Conservation (phyloP, 305 asterid genomes). For the Fraxinus velutina region DNA sequence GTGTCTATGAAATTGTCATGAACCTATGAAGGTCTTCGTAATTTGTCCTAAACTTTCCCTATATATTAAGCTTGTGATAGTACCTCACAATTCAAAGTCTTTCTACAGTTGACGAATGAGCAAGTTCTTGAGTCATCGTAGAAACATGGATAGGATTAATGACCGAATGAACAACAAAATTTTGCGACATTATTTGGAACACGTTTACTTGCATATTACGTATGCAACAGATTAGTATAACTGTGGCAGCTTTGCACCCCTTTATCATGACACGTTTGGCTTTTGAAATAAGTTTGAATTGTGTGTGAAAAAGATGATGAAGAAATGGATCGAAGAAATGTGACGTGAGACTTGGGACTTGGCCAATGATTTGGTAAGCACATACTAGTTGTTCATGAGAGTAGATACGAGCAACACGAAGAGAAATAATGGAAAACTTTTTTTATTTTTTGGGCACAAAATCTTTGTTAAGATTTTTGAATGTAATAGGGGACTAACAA, state of each 20-base stretch:
- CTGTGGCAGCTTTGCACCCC: background rate
- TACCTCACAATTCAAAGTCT: background rate
- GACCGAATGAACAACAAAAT: background rate
- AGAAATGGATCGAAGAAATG: background rate
- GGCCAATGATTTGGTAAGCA: background rate
- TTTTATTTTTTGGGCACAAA: too few species aligned
- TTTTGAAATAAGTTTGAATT: background rate
- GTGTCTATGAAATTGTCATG: background rate
- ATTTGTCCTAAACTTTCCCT: background rate
- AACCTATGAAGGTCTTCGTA: background rate
- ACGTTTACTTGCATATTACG: background rate
- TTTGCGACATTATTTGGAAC: background rate
- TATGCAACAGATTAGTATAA: background rate
- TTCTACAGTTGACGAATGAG: background rate
- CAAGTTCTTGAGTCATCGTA: background rate
- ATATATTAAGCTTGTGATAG: background rate
- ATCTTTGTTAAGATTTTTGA: too few species aligned
- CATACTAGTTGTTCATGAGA: background rate
- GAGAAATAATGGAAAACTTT: background rate
- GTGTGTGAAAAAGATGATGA: background rate
- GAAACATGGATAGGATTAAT: background rate
- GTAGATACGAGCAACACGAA: background rate
- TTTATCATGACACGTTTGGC: background rate
- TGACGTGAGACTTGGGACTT: background rate
- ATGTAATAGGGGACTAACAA: background rate